A percentile compares a stretch with the other conserved stretches of the same genome.
These are phyloP conservation scores for Dipodascus albidus DNA, from an alignment of 805 yeast genomes.

Conservation along the genomic window DNA sequence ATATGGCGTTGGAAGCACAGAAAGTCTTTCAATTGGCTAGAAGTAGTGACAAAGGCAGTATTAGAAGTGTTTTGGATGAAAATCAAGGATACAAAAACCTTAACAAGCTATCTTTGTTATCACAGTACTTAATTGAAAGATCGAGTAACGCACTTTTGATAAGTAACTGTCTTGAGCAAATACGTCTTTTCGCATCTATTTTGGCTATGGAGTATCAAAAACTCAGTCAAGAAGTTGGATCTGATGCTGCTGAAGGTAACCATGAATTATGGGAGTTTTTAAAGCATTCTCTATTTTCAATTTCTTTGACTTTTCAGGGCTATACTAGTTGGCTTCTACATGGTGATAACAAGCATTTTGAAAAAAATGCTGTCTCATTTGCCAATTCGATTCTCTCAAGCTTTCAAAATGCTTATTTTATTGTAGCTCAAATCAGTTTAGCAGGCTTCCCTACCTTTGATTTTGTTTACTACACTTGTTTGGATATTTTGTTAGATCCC, in stretches of 20 bases:
- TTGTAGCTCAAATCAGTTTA: conserved; percentile 18
- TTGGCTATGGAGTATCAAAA: not conserved
- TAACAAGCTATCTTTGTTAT: conserved; percentile 11
- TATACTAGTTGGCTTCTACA: conserved; percentile 11
- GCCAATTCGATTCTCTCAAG: conserved; percentile 13
- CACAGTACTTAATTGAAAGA: conserved; percentile 4
- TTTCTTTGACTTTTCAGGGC: conserved; percentile 16
- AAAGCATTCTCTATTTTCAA: conserved; percentile 10
- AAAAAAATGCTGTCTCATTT: conserved; percentile 6
- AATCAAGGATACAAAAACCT: conserved; percentile 6
- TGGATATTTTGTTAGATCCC: conserved; percentile 30
- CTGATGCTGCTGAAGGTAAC: conserved; percentile 4
- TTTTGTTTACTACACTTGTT: conserved; percentile 40
- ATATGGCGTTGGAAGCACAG: not conserved
- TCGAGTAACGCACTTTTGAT: not conserved
- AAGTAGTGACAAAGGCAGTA: not conserved
- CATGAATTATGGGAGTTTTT: conserved; percentile 2
- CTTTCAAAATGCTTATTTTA: conserved; percentile 17
- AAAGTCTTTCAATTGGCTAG: not conserved
- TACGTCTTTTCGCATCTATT: not conserved
- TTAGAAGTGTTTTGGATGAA: not conserved
- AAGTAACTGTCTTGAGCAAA: conserved; percentile 5
- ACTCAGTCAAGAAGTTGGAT: not conserved
- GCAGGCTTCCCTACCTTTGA: conserved; percentile 35
- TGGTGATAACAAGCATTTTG: not conserved